These are phyloP conservation scores for Pachysandra terminalis DNA, from an alignment of 164 flowering plant genomes.

Conservation along the genomic window DNA sequence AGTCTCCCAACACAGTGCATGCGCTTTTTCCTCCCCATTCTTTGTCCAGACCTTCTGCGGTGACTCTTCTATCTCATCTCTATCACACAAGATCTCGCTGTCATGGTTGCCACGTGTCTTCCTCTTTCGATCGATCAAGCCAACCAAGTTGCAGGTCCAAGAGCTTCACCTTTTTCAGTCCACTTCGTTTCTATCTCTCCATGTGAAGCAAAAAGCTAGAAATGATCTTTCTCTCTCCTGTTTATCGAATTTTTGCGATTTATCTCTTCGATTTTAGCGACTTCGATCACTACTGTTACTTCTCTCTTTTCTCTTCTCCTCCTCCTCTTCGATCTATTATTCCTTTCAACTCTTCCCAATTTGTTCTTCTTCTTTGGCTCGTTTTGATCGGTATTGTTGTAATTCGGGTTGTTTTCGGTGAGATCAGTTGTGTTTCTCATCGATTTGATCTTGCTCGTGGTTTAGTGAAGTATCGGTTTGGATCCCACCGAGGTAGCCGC, in stretches of 20 bases:
- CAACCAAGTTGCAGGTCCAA: constrained; percentile 13
- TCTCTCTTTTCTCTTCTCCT: not conserved
- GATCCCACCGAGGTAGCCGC: constrained; percentile 56
- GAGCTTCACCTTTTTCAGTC: constrained; percentile 11
- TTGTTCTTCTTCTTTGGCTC: not conserved
- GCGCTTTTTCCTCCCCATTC: not conserved
- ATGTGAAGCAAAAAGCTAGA: constrained; percentile 8
- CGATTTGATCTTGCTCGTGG: constrained; percentile 18
- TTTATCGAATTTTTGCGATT: not conserved
- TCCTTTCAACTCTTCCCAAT: not conserved
- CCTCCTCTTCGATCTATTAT: not conserved
- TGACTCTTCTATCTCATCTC: constrained; percentile 14
- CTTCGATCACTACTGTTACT: constrained; percentile 11
- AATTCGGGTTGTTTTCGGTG: constrained; percentile 4
- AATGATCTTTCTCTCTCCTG: constrained; percentile 9
- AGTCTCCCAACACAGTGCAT: not conserved
- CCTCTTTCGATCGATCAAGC: not conserved
- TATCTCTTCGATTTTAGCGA: not conserved
- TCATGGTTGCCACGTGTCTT: constrained; percentile 14
- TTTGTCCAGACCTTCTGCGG: not conserved
- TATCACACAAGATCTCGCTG: not conserved
- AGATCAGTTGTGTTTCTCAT: constrained; percentile 22
- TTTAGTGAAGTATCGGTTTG: constrained; percentile 36
- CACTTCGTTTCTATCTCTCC: constrained; percentile 11
- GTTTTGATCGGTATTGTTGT: not conserved